Evolutionary conservation across 1,139 yeast genomes (phyloP).

Genomic region (Candida mesenterica): DNA sequence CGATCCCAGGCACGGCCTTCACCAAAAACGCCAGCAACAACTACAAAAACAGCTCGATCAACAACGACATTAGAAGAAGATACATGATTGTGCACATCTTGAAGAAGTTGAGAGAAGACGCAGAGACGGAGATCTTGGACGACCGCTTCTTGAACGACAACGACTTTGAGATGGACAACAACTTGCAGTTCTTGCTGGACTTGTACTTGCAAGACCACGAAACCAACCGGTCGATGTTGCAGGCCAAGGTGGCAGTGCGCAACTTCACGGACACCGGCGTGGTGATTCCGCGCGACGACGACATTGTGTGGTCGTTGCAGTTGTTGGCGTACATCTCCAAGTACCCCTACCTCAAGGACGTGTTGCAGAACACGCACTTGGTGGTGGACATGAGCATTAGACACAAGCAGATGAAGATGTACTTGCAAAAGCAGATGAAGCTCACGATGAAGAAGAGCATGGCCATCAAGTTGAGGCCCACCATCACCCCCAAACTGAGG

Average conservation of each 20-base stretch:
- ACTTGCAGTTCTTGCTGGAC: conserved; percentile 42
- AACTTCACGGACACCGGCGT: conserved; percentile 68
- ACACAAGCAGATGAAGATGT: conserved; percentile 42
- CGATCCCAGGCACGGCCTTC: conserved; percentile 5
- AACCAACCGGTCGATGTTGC: conserved; percentile 23
- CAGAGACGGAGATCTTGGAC: conserved; percentile 37
- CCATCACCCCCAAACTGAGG: conserved; percentile 39
- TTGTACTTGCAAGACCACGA: conserved; percentile 42
- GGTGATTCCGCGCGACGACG: conserved; percentile 85
- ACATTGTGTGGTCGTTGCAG: conserved; percentile 90
- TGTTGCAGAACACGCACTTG: conserved; percentile 68
- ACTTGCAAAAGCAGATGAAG: conserved; percentile 39
- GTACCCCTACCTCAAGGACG: conserved; percentile 75
- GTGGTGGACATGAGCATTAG: conserved; percentile 54
- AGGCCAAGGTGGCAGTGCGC: conserved; percentile 52
- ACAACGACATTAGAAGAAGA: conserved; percentile 35
- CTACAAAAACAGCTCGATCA: conserved; percentile 17
- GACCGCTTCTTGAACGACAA: conserved; percentile 30
- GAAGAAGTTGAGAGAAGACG: conserved; percentile 39
- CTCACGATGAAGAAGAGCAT: conserved; percentile 31
- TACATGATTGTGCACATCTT: conserved; percentile 37
- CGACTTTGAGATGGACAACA: conserved; percentile 47
- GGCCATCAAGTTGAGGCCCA: conserved; percentile 30
- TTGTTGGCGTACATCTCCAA: conserved; percentile 89
- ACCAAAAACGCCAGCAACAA: conserved; percentile 9